A percentile compares a stretch with the other conserved stretches of the same genome.
phyloP scores from a whole-genome alignment of 1,284 basidiomycete genomes.

The Fereydounia khargensis region DNA sequence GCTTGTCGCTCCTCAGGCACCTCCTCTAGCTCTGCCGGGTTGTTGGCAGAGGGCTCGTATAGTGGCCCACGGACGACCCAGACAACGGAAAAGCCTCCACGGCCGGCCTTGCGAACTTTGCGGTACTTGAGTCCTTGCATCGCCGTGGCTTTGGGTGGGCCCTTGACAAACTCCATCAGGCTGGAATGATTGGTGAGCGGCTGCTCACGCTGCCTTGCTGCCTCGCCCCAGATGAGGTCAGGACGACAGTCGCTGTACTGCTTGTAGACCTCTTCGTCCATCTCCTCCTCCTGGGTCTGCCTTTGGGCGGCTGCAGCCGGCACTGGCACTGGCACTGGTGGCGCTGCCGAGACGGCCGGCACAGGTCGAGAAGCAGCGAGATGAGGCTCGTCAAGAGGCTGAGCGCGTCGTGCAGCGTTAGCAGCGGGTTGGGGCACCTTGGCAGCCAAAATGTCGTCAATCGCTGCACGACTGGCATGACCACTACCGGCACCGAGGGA shows the following conservation, averaged over 20 bases:
- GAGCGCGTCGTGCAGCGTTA: no score
- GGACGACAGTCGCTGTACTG: slow-evolving; percentile 26
- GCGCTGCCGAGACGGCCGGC: neutral
- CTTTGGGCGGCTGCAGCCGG: neutral
- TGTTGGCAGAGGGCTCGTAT: slow-evolving; percentile 18
- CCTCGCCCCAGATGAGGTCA: slow-evolving; percentile 36
- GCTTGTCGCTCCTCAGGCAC: slow-evolving; percentile 48
- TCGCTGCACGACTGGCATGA: neutral
- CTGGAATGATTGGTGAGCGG: slow-evolving; percentile 16
- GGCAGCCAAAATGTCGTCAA: slow-evolving; percentile 6
- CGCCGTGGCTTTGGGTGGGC: slow-evolving; percentile 7
- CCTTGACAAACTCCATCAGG: slow-evolving; percentile 18
- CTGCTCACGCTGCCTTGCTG: slow-evolving; percentile 20
- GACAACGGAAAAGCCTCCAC: slow-evolving; percentile 55
- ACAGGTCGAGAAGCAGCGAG: slow-evolving; percentile 1
- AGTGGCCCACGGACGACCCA: slow-evolving; percentile 49
- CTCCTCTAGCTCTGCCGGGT: slow-evolving; percentile 26
- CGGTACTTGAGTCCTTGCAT: slow-evolving; percentile 47
- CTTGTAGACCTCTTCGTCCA: slow-evolving; percentile 14
- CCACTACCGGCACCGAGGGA: neutral
- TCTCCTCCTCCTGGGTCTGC: slow-evolving; percentile 19
- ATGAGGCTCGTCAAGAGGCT: no score
- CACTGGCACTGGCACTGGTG: neutral
- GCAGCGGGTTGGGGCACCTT: slow-evolving; percentile 1
- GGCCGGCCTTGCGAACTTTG: slow-evolving; percentile 44